A percentile compares a stretch with the other conserved stretches of the same genome.
Evolutionary conservation across 2,329 filamentous ascomycete genomes (phyloP).

Genomic region (Beauveria sp.): DNA sequence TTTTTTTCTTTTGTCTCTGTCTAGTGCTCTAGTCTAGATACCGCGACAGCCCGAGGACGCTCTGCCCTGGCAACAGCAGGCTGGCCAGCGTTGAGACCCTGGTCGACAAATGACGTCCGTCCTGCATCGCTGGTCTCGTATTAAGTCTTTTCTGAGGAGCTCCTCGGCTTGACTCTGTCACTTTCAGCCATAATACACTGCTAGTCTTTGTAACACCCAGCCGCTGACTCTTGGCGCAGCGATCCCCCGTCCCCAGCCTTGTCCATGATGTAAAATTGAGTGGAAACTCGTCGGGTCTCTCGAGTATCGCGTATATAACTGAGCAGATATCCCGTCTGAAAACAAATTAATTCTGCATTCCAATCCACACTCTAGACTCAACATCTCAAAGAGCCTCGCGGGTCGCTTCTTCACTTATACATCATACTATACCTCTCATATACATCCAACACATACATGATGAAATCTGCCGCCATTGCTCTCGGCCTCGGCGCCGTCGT

Average conservation of each 20-base stretch:
- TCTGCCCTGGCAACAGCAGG: neutral
- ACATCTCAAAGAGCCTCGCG: neutral
- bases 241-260: neutral
- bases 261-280: neutral
- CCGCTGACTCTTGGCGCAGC: neutral
- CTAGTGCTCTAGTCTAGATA: neutral
- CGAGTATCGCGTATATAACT: conserved; percentile 6
- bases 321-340: neutral
- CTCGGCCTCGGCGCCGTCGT: conserved; percentile 14
- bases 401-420: neutral
- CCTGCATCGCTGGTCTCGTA: conserved; percentile 6
- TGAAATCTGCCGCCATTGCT: conserved; percentile 13
- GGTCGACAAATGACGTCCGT: conserved; percentile 8
- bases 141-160: neutral
- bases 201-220: neutral
- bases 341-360: neutral
- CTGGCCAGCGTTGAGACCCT: neutral
- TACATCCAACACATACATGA: neutral
- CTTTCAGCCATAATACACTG: neutral
- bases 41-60: neutral
- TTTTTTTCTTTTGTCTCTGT: neutral
- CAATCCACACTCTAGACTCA: neutral
- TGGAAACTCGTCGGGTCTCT: neutral
- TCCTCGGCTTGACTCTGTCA: no score
- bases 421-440: neutral